phyloP scores from a whole-genome alignment of 305 asterid genomes.

The Lippia alba region DNA sequence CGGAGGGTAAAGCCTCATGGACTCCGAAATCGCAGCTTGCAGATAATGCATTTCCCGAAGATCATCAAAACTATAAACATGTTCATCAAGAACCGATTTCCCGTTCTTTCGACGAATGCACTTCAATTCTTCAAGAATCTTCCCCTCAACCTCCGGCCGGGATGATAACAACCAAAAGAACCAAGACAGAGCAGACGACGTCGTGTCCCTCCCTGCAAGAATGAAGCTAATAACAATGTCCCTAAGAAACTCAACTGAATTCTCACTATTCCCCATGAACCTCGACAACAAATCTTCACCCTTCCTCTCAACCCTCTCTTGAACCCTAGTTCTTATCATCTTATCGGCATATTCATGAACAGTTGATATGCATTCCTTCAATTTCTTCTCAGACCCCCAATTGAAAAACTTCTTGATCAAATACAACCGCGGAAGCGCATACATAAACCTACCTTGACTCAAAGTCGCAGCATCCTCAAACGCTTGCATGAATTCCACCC shows the following conservation, averaged over 20 bases:
- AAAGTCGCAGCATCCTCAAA: conserved; percentile 69
- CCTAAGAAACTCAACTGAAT: conserved; percentile 54
- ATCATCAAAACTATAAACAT: conserved; percentile 53
- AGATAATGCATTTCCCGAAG: conserved; percentile 83
- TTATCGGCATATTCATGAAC: conserved; percentile 71
- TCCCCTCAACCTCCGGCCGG: conserved; percentile 44
- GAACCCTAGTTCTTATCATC: conserved; percentile 56
- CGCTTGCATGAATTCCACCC: conserved; percentile 68
- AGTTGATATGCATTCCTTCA: conserved; percentile 47
- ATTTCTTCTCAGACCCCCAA: conserved; percentile 60
- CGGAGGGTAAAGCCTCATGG: conserved; percentile 87
- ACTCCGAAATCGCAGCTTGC: conserved; percentile 75
- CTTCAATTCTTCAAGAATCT: conserved; percentile 54
- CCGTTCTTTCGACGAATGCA: conserved; percentile 31
- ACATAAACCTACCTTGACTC: conserved; percentile 70
- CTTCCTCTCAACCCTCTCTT: conserved; percentile 44
- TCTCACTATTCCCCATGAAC: conserved; percentile 49
- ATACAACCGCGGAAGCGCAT: conserved; percentile 46
- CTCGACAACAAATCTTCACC: conserved; percentile 68
- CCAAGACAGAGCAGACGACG: conserved; percentile 77
- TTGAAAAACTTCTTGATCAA: conserved; percentile 50
- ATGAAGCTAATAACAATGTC: conserved; percentile 77
- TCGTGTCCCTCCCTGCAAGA: conserved; percentile 79
- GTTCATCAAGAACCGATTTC: conserved; percentile 45
- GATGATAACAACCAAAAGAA: conserved; percentile 70